These are phyloP conservation scores for Auricularia sp. DNA, from an alignment of 768 basidiomycete genomes.

Conservation along the genomic window DNA sequence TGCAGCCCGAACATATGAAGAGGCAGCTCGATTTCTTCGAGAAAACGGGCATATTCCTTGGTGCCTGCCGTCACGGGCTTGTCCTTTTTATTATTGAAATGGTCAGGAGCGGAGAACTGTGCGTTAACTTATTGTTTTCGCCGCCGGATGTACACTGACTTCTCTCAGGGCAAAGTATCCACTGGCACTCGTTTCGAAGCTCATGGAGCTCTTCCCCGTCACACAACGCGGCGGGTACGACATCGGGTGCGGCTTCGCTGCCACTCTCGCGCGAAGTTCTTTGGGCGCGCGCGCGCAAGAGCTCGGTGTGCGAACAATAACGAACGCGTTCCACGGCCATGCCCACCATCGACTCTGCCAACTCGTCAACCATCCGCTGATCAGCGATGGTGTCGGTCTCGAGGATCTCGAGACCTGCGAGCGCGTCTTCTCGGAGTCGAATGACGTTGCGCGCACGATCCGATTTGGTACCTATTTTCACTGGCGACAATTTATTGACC, in stretches of 20 bases:
- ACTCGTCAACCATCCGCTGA: constrained; percentile 10
- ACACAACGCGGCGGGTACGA: constrained; percentile 14
- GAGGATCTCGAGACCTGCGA: constrained; percentile 16
- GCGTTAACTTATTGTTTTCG: too few species aligned
- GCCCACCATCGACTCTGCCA: constrained; percentile 22
- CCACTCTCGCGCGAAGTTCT: constrained; percentile 9
- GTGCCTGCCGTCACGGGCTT: not conserved
- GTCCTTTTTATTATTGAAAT: not conserved
- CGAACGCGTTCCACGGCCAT: constrained; percentile 27
- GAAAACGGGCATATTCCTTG: not conserved
- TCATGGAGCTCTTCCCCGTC: constrained; percentile 7
- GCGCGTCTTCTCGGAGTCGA: constrained; percentile 12
- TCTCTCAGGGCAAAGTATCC: constrained; percentile 16
- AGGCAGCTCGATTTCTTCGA: not conserved
- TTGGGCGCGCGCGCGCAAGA: constrained; percentile 2
- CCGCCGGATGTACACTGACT: too few species aligned
- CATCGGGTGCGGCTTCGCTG: constrained; percentile 15
- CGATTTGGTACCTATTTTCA: constrained; percentile 14
- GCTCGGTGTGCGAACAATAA: constrained; percentile 3
- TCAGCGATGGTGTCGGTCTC: constrained; percentile 11
- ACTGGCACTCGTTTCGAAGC: constrained; percentile 8
- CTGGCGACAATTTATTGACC: constrained; percentile 8
- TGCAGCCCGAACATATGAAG: not conserved
- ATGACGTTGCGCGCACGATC: constrained; percentile 10
- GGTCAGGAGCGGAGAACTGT: not conserved